Evolutionary conservation across 805 yeast species (phyloP).

Genomic region (Candida sonorensis): DNA sequence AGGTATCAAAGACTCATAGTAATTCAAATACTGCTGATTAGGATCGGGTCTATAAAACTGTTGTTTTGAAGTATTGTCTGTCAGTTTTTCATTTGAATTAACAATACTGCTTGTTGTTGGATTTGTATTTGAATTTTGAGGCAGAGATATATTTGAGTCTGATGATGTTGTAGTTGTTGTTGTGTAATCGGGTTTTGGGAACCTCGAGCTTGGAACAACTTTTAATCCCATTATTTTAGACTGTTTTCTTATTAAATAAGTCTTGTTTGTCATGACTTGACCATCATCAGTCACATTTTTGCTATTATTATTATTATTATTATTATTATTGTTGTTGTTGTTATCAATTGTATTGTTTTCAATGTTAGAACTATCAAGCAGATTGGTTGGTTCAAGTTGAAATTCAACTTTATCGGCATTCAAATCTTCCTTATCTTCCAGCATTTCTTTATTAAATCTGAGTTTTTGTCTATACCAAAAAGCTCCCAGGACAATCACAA

Average conservation of each 20-base stretch:
- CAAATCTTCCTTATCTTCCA: too few species aligned
- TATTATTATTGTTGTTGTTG: neutral
- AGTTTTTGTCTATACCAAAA: constrained; percentile 31
- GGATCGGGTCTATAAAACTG: too few species aligned
- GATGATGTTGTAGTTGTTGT: too few species aligned
- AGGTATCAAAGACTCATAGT: constrained; percentile 28
- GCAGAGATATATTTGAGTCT: too few species aligned
- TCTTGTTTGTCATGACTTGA: constrained; percentile 7
- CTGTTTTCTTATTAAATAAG: constrained; percentile 13
- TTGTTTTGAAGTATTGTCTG: too few species aligned
- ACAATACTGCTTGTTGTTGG: too few species aligned
- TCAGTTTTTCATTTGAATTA: too few species aligned
- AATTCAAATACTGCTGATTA: constrained; percentile 15
- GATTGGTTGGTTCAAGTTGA: too few species aligned
- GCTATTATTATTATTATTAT: neutral
- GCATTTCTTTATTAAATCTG: constrained; percentile 33
- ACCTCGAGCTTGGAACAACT: constrained; percentile 8
- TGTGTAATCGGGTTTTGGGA: too few species aligned
- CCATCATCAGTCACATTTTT: constrained; percentile 1
- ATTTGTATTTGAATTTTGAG: constrained; percentile 1
- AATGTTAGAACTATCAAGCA: too few species aligned
- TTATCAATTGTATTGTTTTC: neutral
- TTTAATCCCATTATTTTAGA: constrained; percentile 23
- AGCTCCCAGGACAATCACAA: constrained; percentile 28
- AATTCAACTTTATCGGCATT: too few species aligned